Percentiles rank a stretch among this genome's conserved stretches.
Conservation (phyloP, 148 eudicot genomes). For the Rhododendron ferrugineum region DNA sequence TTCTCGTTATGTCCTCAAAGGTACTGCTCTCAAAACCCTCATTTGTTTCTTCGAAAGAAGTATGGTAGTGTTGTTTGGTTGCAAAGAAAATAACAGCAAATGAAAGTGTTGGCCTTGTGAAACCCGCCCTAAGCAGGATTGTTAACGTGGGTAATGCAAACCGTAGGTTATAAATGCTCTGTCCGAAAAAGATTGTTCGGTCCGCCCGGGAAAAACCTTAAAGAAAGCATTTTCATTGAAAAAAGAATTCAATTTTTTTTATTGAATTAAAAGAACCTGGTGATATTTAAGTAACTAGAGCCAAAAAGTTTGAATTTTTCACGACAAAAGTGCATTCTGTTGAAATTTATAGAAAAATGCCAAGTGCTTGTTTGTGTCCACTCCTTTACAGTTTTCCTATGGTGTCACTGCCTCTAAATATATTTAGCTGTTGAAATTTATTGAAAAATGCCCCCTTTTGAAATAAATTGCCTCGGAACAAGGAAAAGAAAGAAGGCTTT, state of each 20-base stretch:
- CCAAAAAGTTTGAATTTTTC: neutral
- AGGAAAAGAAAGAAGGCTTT: neutral
- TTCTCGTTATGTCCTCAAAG: constrained; percentile 16
- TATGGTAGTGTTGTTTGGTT: neutral
- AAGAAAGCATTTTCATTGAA: too few species aligned
- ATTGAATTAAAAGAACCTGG: too few species aligned
- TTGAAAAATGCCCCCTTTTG: neutral
- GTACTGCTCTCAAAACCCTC: constrained; percentile 19
- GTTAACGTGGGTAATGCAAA: neutral
- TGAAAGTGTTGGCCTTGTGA: neutral
- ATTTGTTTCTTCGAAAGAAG: neutral
- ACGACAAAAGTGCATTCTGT: neutral
- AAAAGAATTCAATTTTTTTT: too few species aligned
- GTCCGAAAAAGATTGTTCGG: neutral
- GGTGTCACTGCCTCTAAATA: neutral
- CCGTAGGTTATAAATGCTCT: neutral
- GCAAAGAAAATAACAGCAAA: neutral
- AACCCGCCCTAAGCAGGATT: neutral
- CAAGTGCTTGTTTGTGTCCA: neutral
- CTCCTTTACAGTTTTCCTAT: neutral
- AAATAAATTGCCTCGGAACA: neutral
- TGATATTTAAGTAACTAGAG: neutral
- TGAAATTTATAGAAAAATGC: too few species aligned
- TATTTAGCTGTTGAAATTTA: neutral
- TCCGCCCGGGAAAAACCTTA: too few species aligned